A percentile compares a stretch with the other conserved stretches of the same genome.
Conservation (phyloP, 2,329 filamentous ascomycete species). For the Fusarium stilboides region DNA sequence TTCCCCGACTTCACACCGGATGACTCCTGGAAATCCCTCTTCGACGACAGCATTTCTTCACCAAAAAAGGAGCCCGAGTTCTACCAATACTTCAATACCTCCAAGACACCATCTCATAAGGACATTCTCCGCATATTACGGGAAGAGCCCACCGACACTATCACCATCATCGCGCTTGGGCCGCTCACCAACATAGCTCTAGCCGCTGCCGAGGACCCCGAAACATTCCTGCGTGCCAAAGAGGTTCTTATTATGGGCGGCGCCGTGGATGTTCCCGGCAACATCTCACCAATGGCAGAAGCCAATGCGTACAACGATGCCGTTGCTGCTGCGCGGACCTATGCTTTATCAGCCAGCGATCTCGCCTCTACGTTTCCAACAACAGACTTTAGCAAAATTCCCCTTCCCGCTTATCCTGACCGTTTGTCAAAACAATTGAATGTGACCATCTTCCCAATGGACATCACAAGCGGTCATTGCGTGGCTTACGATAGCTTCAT, state of each 20-base stretch:
- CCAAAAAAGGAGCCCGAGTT: background rate
- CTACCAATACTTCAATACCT: background rate
- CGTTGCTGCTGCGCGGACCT: background rate
- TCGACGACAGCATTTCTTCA: background rate
- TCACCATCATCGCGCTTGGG: background rate
- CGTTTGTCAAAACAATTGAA: background rate
- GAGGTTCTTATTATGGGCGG: background rate
- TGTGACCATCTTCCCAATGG: background rate
- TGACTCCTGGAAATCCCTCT: background rate
- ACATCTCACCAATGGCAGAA: background rate
- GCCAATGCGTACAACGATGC: background rate
- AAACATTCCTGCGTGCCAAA: background rate
- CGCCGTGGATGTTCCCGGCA: background rate
- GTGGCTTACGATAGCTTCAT: background rate
- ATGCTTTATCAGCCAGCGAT: background rate
- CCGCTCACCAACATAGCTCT: conserved; percentile 1
- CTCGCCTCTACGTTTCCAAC: background rate
- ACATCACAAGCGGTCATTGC: background rate
- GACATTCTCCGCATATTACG: background rate
- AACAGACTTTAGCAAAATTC: background rate
- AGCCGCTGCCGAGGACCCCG: background rate
- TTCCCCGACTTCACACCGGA: background rate
- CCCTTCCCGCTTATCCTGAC: background rate
- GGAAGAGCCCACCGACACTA: background rate
- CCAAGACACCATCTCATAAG: background rate